These are phyloP conservation scores for Cordyceps cicadae DNA, from an alignment of 2,329 filamentous ascomycete species.

Conservation along the genomic window DNA sequence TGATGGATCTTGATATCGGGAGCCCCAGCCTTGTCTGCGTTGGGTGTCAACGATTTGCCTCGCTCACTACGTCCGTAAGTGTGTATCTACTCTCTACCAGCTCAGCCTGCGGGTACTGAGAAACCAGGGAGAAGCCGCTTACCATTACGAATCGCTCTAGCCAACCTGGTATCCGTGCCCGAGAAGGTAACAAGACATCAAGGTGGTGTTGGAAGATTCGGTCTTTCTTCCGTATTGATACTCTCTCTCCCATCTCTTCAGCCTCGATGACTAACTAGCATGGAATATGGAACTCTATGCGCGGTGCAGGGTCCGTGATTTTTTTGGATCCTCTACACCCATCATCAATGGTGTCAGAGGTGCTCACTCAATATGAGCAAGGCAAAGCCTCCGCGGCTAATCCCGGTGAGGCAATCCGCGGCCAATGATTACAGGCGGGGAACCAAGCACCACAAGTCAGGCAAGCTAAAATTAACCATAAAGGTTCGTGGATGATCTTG, in stretches of 20 bases:
- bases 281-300: not conserved
- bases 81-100: not conserved
- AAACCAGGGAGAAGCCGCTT: not conserved
- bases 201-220: not conserved
- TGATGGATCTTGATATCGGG: not conserved
- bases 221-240: not conserved
- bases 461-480: slow-evolving; percentile 5
- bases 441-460: not conserved
- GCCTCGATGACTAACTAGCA: not conserved
- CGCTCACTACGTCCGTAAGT: not conserved
- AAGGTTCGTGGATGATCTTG: not conserved
- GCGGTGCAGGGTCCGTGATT: not conserved
- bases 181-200: slow-evolving; percentile 2
- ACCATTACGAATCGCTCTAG: not conserved
- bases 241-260: not conserved
- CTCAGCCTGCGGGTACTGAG: not conserved
- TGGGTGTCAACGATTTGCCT: not conserved
- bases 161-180: not conserved
- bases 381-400: not conserved
- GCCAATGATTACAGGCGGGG: not conserved
- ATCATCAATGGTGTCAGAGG: too few species aligned
- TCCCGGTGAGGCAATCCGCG: not conserved
- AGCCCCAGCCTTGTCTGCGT: not conserved
- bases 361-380: not conserved
- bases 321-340: not conserved